These are phyloP conservation scores for Fusarium sp. DNA, from an alignment of 2,329 filamentous ascomycete species.

Conservation along the genomic window DNA sequence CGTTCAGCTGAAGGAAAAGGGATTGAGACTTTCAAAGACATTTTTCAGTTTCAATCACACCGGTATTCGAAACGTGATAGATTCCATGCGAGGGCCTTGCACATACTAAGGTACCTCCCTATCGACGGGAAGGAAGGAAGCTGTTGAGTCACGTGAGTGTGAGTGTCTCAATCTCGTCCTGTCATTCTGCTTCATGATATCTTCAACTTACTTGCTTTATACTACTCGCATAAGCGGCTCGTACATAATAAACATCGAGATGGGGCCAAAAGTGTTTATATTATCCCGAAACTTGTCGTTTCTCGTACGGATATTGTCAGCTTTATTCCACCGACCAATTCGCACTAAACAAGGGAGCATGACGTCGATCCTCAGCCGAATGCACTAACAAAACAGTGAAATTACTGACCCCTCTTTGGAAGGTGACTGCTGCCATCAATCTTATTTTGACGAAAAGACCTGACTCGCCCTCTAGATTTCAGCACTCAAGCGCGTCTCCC, in stretches of 20 bases:
- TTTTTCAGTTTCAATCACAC: not conserved
- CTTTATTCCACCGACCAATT: not conserved
- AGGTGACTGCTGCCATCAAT: slow-evolving; percentile 27
- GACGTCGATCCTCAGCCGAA: slow-evolving; percentile 14
- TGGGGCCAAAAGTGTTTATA: not conserved
- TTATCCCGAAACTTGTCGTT: not conserved
- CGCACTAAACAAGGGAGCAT: slow-evolving; percentile 19
- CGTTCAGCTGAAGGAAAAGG: not conserved
- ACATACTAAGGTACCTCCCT: not conserved
- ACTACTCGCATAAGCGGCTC: not conserved
- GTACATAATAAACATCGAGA: not conserved
- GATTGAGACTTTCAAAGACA: not conserved
- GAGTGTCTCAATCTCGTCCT: not conserved
- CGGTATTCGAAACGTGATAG: not conserved
- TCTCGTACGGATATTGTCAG: not conserved
- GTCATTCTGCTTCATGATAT: not conserved
- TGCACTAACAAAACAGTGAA: slow-evolving; percentile 2
- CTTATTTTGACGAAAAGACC: slow-evolving; percentile 11
- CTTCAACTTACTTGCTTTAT: not conserved
- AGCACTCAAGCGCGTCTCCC: slow-evolving; percentile 7
- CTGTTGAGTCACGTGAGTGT: not conserved
- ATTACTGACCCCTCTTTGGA: slow-evolving; percentile 21
- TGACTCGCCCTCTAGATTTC: slow-evolving; percentile 19
- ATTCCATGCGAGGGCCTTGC: not conserved
- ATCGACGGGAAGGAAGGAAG: not conserved